Conservation (phyloP, 129 eudicot genomes). For the Centella asiatica region DNA sequence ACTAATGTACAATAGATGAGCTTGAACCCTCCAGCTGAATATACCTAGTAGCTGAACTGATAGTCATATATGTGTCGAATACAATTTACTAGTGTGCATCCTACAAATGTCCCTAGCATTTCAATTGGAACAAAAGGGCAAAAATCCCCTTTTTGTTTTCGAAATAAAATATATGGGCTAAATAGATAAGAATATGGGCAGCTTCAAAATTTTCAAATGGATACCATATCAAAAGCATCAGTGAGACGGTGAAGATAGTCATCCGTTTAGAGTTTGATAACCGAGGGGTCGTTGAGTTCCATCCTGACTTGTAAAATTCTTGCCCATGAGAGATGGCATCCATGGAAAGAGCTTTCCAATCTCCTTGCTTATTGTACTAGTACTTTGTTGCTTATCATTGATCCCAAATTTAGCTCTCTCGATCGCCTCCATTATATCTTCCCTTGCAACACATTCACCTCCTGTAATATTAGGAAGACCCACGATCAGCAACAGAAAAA, state of each 20-base stretch:
- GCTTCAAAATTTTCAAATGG: too few relatives aligned
- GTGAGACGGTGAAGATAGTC: constrained; percentile 6
- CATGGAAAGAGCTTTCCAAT: constrained; percentile 86
- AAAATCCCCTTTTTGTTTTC: too few relatives aligned
- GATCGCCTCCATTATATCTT: constrained; percentile 96
- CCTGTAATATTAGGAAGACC: constrained; percentile 33
- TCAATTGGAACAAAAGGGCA: too few relatives aligned
- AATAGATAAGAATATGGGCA: too few relatives aligned
- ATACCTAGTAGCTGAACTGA: too few relatives aligned
- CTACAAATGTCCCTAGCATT: too few relatives aligned
- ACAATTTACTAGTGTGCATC: too few relatives aligned
- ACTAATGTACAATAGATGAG: too few relatives aligned
- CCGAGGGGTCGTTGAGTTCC: constrained; percentile 48
- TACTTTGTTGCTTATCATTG: constrained; percentile 49
- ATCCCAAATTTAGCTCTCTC: constrained; percentile 98
- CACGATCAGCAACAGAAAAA: background rate
- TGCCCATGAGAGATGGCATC: constrained; percentile 69
- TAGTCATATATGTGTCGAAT: too few relatives aligned
- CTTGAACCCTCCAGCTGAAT: too few relatives aligned
- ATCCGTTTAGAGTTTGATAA: constrained; percentile 75
- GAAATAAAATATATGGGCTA: too few relatives aligned
- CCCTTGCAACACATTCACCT: constrained; percentile 79
- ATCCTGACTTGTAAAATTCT: constrained; percentile 33
- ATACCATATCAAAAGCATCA: background rate
- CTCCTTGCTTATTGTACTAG: constrained; percentile 53